Evolutionary conservation across 345 rosid genomes (phyloP).

Genomic region (Syzygium oleosum): DNA sequence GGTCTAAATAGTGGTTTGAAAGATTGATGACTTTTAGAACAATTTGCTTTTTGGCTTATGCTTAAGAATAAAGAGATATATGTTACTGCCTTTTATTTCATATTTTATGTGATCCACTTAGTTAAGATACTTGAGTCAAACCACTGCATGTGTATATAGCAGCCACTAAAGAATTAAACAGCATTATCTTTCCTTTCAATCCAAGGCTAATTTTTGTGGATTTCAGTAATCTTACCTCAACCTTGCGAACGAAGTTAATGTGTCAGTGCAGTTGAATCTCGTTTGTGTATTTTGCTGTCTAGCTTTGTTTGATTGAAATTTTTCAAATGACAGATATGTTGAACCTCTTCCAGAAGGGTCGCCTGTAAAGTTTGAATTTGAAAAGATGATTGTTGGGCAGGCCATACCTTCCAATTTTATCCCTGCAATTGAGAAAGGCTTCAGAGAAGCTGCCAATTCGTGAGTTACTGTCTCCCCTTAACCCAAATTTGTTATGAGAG

Average conservation of each 20-base stretch:
- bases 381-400: constrained; percentile 92
- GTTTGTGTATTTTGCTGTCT: background rate
- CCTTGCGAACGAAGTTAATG: background rate
- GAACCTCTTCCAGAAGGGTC: constrained; percentile 76
- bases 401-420: constrained; percentile 90
- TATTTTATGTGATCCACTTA: background rate
- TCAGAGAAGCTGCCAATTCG: constrained; percentile 98
- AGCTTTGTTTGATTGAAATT: background rate
- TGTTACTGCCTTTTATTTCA: background rate
- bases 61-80: background rate
- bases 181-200: background rate
- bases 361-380: constrained; percentile 74
- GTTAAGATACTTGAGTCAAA: background rate
- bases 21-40: background rate
- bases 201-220: background rate
- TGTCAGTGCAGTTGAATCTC: background rate
- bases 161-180: background rate
- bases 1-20: background rate
- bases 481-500: background rate
- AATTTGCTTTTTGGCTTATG: background rate
- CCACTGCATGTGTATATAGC: background rate
- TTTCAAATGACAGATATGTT: constrained; percentile 40
- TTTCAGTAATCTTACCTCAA: background rate
- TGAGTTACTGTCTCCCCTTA: constrained; percentile 19
- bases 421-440: constrained; percentile 97